phyloP scores from a whole-genome alignment of 495 filamentous ascomycete genomes.

The Neurospora africana region DNA sequence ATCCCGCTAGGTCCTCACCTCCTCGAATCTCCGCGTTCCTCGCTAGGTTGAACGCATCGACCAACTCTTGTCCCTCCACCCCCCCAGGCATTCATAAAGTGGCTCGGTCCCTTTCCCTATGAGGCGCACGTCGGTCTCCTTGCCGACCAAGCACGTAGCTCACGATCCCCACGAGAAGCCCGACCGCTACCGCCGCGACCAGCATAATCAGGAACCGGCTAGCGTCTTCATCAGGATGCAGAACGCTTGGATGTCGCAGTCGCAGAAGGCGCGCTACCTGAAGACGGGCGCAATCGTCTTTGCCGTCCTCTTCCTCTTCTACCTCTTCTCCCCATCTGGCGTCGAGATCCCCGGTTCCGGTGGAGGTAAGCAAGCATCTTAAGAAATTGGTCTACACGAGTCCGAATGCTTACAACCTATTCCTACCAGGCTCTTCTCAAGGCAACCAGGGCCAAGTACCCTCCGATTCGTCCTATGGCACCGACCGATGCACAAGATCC shows the following conservation, averaged over 20 bases:
- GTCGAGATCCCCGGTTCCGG: conserved; percentile 36
- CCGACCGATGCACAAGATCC: conserved; percentile 69
- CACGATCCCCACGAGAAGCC: conserved; percentile 50
- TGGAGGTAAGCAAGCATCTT: conserved; percentile 24
- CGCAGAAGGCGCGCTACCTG: conserved; percentile 64
- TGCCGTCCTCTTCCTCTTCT: conserved; percentile 62
- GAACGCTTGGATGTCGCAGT: conserved; percentile 54
- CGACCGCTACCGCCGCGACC: conserved; percentile 38
- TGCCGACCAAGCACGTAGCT: conserved; percentile 46
- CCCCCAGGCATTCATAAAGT: neutral
- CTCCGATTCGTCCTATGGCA: conserved; percentile 48
- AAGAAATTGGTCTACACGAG: neutral
- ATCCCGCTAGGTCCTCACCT: neutral
- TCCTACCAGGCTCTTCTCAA: neutral
- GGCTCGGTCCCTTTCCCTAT: conserved; percentile 23
- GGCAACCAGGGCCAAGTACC: conserved; percentile 38
- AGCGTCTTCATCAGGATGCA: conserved; percentile 39
- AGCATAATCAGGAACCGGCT: conserved; percentile 22
- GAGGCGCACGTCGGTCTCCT: conserved; percentile 48
- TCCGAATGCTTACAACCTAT: neutral
- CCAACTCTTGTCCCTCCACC: neutral
- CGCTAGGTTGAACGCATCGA: neutral
- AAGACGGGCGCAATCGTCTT: conserved; percentile 74
- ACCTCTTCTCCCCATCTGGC: conserved; percentile 57
- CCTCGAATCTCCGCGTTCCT: neutral